Conservation (phyloP, 306 rosid species). For the Rosa rugosa region DNA sequence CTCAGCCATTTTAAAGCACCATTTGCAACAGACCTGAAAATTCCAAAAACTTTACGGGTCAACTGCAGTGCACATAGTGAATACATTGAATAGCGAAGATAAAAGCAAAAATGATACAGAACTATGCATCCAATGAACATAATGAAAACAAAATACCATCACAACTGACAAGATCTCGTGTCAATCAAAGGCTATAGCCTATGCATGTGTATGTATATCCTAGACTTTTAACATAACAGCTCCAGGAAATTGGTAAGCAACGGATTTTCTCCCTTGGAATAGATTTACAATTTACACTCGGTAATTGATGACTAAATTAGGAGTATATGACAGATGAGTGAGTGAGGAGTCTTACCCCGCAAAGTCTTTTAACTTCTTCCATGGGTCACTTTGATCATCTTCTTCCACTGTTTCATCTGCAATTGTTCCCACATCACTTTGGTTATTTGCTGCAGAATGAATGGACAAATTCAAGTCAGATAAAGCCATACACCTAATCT, state of each 20-base stretch:
- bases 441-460: slow-evolving; percentile 53
- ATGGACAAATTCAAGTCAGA: slow-evolving; percentile 17
- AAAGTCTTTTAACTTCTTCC: slow-evolving; percentile 64
- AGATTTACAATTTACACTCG: neutral
- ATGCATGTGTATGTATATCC: neutral
- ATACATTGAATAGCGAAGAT: neutral
- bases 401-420: slow-evolving; percentile 46
- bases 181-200: neutral
- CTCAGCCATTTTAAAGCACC: slow-evolving; percentile 93
- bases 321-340: neutral
- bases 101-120: neutral
- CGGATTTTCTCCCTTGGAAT: neutral
- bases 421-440: slow-evolving; percentile 45
- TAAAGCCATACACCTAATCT: slow-evolving; percentile 3
- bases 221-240: neutral
- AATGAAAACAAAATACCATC: neutral
- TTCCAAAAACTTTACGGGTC: slow-evolving; percentile 14
- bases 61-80: neutral
- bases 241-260: neutral
- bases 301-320: neutral
- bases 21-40: slow-evolving; percentile 71
- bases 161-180: neutral
- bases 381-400: slow-evolving; percentile 58
- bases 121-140: slow-evolving; percentile 13
- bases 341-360: slow-evolving; percentile 61